Conservation (phyloP, 345 rosid species). For the Sisymbrium altissimum region DNA sequence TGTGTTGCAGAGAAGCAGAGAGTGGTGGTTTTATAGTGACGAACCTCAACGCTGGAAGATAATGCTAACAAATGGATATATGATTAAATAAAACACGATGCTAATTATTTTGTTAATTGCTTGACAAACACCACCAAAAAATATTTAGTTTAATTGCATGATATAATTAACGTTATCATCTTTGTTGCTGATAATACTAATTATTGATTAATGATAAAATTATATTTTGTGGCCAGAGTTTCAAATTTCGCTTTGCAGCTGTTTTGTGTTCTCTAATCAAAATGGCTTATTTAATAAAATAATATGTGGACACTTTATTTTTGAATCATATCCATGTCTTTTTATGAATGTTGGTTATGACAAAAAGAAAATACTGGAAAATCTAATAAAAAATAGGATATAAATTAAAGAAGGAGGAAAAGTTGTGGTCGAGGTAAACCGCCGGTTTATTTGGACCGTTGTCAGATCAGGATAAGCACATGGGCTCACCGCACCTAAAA, state of each 20-base stretch:
- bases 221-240: constrained; percentile 32
- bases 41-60: constrained; percentile 2
- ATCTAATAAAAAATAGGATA: background rate
- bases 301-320: constrained; percentile 1
- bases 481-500: constrained; percentile 20
- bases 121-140: background rate
- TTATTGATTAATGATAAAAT: constrained; percentile 22
- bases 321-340: constrained; percentile 6
- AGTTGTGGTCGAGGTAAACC: constrained; percentile 31
- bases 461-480: constrained; percentile 30
- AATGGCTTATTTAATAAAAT: background rate
- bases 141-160: background rate
- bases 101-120: background rate
- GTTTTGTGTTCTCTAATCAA: background rate
- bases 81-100: background rate
- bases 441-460: constrained; percentile 31
- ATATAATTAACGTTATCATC: constrained; percentile 30
- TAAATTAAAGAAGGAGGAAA: background rate
- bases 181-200: constrained; percentile 15
- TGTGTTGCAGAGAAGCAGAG: constrained; percentile 24
- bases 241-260: constrained; percentile 13
- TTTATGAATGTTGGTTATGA: background rate
- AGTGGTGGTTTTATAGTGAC: constrained; percentile 23
- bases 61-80: constrained; percentile 9
- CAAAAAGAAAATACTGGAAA: constrained; percentile 1